Evolutionary conservation across 345 rosid species (phyloP).

Genomic region (Euphorbia pulcherrima): DNA sequence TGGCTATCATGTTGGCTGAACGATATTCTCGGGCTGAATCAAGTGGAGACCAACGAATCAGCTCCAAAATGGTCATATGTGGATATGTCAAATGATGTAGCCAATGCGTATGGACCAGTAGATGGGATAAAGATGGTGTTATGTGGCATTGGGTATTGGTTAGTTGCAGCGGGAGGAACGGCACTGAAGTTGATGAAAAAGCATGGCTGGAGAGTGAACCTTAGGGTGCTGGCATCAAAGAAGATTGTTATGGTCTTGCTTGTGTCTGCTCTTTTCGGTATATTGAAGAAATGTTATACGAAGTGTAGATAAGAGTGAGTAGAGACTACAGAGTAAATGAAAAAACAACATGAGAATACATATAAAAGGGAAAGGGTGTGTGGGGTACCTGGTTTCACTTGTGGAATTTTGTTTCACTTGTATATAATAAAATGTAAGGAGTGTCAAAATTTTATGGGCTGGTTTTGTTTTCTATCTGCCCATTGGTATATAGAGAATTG

Average conservation of each 20-base stretch:
- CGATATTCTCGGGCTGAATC: slow-evolving; percentile 57
- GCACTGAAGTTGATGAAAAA: slow-evolving; percentile 52
- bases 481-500: neutral
- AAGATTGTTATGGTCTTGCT: slow-evolving; percentile 54
- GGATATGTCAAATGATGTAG: slow-evolving; percentile 41
- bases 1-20: slow-evolving; percentile 62
- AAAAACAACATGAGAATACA: neutral
- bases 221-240: slow-evolving; percentile 77
- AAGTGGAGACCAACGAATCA: slow-evolving; percentile 23
- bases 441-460: neutral
- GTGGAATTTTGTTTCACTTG: neutral
- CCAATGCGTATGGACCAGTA: slow-evolving; percentile 32
- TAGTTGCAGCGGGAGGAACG: slow-evolving; percentile 37
- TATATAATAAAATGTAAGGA: neutral
- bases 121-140: slow-evolving; percentile 42
- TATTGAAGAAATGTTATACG: slow-evolving; percentile 38
- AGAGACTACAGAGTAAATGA: neutral
- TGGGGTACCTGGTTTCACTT: neutral
- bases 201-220: slow-evolving; percentile 59
- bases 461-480: neutral
- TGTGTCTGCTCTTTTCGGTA: slow-evolving; percentile 35
- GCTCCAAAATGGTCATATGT: slow-evolving; percentile 47
- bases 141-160: slow-evolving; percentile 41
- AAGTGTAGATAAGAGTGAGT: slow-evolving; percentile 19
- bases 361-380: neutral